These are phyloP conservation scores for Xylariales sp. DNA, from an alignment of 2,329 filamentous ascomycete genomes.

Conservation along the genomic window DNA sequence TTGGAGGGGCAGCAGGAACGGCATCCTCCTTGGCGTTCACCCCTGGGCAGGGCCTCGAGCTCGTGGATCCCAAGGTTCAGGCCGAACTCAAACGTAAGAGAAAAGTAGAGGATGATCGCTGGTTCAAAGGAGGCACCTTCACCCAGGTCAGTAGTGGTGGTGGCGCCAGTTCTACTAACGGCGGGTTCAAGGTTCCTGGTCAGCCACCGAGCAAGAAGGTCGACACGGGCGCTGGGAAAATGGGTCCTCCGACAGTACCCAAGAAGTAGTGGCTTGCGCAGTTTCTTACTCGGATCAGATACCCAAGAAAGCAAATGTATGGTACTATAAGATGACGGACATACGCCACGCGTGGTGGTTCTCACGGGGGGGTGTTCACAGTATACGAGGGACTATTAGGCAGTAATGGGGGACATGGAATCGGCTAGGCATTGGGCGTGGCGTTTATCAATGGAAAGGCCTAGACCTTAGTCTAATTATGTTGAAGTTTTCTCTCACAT, in stretches of 20 bases:
- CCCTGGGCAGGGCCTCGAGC: slow-evolving; percentile 91
- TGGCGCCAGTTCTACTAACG: slow-evolving; percentile 54
- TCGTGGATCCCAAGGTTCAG: slow-evolving; percentile 92
- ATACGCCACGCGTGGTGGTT: slow-evolving; percentile 12
- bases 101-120: slow-evolving; percentile 93
- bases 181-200: slow-evolving; percentile 82
- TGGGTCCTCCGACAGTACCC: slow-evolving; percentile 48
- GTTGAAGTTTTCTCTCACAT: no score
- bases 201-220: slow-evolving; percentile 73
- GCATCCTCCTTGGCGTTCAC: slow-evolving; percentile 92
- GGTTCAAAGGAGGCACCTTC: slow-evolving; percentile 98
- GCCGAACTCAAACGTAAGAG: slow-evolving; percentile 89
- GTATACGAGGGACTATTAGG: slow-evolving; percentile 8
- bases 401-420: slow-evolving; percentile 7
- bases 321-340: slow-evolving; percentile 9
- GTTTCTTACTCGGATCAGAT: not conserved
- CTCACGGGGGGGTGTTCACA: not conserved
- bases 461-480: slow-evolving; percentile 1
- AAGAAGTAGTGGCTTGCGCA: slow-evolving; percentile 42
- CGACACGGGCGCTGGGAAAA: slow-evolving; percentile 71
- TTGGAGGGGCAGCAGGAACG: slow-evolving; percentile 76
- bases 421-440: slow-evolving; percentile 22
- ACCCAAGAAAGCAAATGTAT: slow-evolving; percentile 5
- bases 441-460: slow-evolving; percentile 29
- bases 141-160: slow-evolving; percentile 76